A percentile compares a stretch with the other conserved stretches of the same genome.
phyloP scores from a whole-genome alignment of 2,329 filamentous ascomycete genomes.

The Rhynchosporium agropyri region DNA sequence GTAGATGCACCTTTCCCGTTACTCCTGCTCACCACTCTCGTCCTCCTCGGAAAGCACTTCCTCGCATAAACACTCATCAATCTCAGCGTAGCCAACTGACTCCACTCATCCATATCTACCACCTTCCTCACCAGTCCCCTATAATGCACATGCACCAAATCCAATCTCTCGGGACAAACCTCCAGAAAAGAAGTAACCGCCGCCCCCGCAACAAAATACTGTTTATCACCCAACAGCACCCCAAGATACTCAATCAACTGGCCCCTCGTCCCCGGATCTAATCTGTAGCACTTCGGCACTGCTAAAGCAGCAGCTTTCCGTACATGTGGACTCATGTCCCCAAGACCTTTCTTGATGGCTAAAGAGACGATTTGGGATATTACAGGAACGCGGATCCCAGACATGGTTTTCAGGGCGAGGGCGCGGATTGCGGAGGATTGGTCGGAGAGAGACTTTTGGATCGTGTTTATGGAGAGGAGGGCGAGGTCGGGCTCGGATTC shows the following conservation, averaged over 20 bases:
- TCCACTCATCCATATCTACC: conserved; percentile 99
- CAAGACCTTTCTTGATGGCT: conserved; percentile 90
- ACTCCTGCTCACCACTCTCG: conserved; percentile 54
- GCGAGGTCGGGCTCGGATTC: conserved; percentile 95
- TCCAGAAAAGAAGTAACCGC: conserved; percentile 89
- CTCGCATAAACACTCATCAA: conserved; percentile 85
- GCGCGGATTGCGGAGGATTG: conserved; percentile 87
- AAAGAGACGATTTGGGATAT: conserved; percentile 97
- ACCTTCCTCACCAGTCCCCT: conserved; percentile 82
- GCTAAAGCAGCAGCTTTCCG: conserved; percentile 90
- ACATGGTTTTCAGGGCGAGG: conserved; percentile 94
- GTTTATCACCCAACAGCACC: conserved; percentile 80
- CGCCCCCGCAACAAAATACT: conserved; percentile 95
- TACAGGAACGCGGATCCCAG: conserved; percentile 92
- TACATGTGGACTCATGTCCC: conserved; percentile 93
- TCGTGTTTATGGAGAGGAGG: conserved; percentile 95
- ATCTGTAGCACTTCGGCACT: conserved; percentile 91
- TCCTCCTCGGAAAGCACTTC: conserved; percentile 79
- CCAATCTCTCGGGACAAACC: conserved; percentile 82
- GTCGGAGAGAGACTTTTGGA: conserved; percentile 96
- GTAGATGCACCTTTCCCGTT: conserved; percentile 44
- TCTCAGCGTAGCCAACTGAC: conserved; percentile 80
- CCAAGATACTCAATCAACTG: conserved; percentile 83
- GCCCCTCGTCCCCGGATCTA: conserved; percentile 84
- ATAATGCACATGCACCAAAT: conserved; percentile 91